Evolutionary conservation across 768 basidiomycete species (phyloP), one percentile per base, ranked within the genome.

Genomic region (Auricularia auricula-judae): DNA sequence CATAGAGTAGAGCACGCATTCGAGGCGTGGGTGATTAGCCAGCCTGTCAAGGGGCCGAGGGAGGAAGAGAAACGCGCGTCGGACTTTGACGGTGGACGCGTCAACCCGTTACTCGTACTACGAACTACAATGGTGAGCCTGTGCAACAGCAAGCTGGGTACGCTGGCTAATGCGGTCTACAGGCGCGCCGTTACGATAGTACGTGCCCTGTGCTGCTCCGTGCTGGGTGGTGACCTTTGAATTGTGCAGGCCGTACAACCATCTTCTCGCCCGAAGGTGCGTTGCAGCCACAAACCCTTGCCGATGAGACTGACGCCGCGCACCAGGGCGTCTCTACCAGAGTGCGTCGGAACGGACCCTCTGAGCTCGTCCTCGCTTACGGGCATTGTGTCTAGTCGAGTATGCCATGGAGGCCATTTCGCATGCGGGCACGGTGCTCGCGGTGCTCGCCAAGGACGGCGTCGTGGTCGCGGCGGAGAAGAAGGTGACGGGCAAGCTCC

Each of bases 381-480:
- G 61, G 56, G 47, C 62, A 59, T 63, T 35, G 54, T 36, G 54
- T 33, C 7, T 70, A 96, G 96, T 98, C 80, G 96, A 99, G 79
- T 99, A 99, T 84, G 96, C 96, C 54, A 97, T 98, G 93, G 97
- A 98, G 74, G 93, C 94, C 65, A 98, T 98, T 81, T 97, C 94
- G 35, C 90, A 94, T 71, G 93, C 93, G 21, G 92, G 92, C 63
- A 91, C 93, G 51, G 93, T 96, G 56, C 84, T 96, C n/a, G 93
- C 92, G 51, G 88, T 95, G 64, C 82, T 95, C 35, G 92, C 93
- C 35, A 89, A 86, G 70, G 90, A 94, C 67, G 94, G 94, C 0
- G 89, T 96, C 18, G 91, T 96, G 8, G 81, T 96, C 2, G 94
- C 91, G 0, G 94, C 89, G 4, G 91, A 99, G 83, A 96, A 96